Evolutionary conservation across 2,329 filamentous ascomycete species (phyloP).

Genomic region (Xylariaceae sp.): DNA sequence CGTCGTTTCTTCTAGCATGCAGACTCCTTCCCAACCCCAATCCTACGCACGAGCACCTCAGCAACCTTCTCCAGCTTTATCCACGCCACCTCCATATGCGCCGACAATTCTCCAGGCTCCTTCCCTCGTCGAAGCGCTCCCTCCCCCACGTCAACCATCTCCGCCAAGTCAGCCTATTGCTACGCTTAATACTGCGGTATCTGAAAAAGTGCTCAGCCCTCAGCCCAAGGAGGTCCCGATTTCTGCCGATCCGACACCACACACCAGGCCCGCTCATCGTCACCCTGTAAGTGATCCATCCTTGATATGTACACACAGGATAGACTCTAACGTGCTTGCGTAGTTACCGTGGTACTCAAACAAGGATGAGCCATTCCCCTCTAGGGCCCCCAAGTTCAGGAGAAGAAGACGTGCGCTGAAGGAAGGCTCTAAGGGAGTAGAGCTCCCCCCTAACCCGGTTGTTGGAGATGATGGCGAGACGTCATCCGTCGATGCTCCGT

Average conservation of each 20-base stretch:
- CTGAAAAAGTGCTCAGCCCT: background rate
- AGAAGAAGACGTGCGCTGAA: slow-evolving; percentile 43
- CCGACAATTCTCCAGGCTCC: slow-evolving; percentile 32
- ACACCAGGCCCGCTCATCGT: background rate
- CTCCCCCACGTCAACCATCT: slow-evolving; percentile 42
- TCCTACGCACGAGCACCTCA: slow-evolving; percentile 43
- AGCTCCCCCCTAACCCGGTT: slow-evolving; percentile 5
- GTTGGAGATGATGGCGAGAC: slow-evolving; percentile 18
- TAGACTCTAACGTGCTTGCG: too few species aligned
- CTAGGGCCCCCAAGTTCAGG: slow-evolving; percentile 36
- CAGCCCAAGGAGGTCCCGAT: background rate
- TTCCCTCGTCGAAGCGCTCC: slow-evolving; percentile 50
- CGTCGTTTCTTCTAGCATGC: slow-evolving; percentile 41
- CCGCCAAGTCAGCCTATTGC: slow-evolving; percentile 37
- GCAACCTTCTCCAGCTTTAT: slow-evolving; percentile 49
- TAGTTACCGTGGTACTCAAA: slow-evolving; percentile 57
- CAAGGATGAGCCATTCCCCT: slow-evolving; percentile 50
- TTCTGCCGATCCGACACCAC: background rate
- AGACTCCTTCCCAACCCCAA: slow-evolving; percentile 39
- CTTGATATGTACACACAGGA: too few species aligned
- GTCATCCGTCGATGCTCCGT: slow-evolving; percentile 19
- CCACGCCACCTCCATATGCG: slow-evolving; percentile 48
- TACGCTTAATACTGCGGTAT: too few species aligned
- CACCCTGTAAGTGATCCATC: slow-evolving; percentile 40
- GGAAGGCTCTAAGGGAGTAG: slow-evolving; percentile 29